These are phyloP conservation scores for Aspergillus fischeri DNA, from an alignment of 2,329 filamentous ascomycete genomes.

Conservation along the genomic window DNA sequence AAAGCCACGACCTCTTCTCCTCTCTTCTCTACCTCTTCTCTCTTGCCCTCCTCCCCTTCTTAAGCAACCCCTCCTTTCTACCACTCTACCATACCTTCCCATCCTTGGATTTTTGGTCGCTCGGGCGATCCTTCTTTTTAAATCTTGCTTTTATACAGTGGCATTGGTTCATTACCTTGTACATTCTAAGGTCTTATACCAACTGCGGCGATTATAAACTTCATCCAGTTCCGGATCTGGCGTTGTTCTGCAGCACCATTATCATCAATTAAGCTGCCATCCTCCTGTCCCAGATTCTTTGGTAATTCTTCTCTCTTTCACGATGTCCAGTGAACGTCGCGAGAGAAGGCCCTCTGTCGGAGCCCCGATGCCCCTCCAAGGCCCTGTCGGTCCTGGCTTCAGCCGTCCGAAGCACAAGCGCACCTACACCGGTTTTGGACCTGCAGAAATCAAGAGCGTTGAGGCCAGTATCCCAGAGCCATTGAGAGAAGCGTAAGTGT, in stretches of 20 bases:
- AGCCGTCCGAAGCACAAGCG: conserved; percentile 93
- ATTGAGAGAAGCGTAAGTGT: conserved; percentile 75
- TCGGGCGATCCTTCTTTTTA: neutral
- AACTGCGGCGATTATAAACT: neutral
- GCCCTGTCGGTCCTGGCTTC: conserved; percentile 80
- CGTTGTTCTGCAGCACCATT: neutral
- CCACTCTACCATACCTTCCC: neutral
- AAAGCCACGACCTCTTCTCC: neutral
- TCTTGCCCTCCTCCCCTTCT: neutral
- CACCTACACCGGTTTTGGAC: conserved; percentile 90
- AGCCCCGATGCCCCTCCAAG: conserved; percentile 78
- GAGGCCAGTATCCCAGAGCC: conserved; percentile 88
- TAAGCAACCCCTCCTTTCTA: neutral
- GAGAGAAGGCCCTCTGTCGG: conserved; percentile 78
- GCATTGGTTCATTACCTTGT: neutral
- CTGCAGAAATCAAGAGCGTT: conserved; percentile 86
- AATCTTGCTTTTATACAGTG: neutral
- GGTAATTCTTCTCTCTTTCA: conserved; percentile 1
- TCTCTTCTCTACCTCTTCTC: neutral
- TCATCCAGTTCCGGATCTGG: neutral
- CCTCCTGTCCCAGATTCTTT: neutral
- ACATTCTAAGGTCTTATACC: neutral
- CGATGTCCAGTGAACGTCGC: conserved; percentile 40
- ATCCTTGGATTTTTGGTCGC: neutral
- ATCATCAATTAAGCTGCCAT: neutral